Evolutionary conservation across 495 filamentous ascomycete species (phyloP).

Genomic region (Aspergillus heteromorphus): DNA sequence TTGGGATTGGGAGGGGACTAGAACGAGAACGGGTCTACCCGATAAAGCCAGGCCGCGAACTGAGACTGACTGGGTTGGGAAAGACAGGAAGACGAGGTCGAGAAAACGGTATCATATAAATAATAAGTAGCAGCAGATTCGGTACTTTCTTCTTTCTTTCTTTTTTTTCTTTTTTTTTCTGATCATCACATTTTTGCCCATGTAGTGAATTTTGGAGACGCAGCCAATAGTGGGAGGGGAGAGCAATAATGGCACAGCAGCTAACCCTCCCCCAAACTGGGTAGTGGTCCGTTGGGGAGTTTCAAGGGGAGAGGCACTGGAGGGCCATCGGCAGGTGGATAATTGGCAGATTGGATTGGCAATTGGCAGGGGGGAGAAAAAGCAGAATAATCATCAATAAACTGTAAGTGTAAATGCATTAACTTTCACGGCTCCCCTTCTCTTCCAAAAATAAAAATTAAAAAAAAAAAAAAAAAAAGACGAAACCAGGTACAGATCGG

Average conservation of each 20-base stretch:
- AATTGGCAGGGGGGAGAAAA: too few relatives aligned
- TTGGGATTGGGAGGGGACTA: conserved; percentile 6
- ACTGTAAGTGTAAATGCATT: background rate
- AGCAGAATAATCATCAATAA: too few relatives aligned
- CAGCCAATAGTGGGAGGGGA: background rate
- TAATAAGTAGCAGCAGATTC: conserved; percentile 3
- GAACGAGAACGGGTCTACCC: conserved; percentile 9
- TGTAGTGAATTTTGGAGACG: background rate
- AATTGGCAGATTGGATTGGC: too few relatives aligned
- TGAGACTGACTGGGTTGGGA: background rate
- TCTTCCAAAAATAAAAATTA: conserved; percentile 1
- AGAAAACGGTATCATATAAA: conserved; percentile 6
- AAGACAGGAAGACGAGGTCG: background rate
- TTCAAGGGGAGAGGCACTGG: too few relatives aligned
- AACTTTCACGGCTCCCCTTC: background rate
- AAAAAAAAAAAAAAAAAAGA: conserved; percentile 4
- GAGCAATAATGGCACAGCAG: background rate
- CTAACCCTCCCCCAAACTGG: background rate
- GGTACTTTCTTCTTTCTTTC: conserved; percentile 1
- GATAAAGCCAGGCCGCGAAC: background rate
- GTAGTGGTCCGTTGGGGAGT: background rate
- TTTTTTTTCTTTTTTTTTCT: conserved; percentile 7
- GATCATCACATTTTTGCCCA: conserved; percentile 2
- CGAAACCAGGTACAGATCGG: conserved; percentile 6
- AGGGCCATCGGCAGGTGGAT: too few relatives aligned